Percentiles rank a stretch among this genome's conserved stretches.
These are phyloP conservation scores for Tetracentron sinense DNA, from an alignment of 164 flowering plant genomes.

Conservation along the genomic window DNA sequence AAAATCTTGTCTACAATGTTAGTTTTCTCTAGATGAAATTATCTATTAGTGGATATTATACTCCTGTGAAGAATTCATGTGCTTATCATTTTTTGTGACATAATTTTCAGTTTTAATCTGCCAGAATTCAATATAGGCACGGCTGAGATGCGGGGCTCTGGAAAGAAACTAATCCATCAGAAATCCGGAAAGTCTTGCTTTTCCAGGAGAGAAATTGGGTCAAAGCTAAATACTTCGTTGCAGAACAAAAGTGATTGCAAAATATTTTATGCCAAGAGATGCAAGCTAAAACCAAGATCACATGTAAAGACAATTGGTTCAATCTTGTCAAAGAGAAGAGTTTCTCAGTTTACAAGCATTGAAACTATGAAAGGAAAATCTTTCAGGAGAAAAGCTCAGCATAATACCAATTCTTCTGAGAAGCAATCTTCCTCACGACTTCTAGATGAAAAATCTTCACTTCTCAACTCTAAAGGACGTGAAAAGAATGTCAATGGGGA, in stretches of 20 bases:
- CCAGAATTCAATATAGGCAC: background rate
- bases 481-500: constrained; percentile 25
- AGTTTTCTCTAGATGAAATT: background rate
- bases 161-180: constrained; percentile 13
- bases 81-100: background rate
- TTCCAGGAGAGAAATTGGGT: constrained; percentile 24
- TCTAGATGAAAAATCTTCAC: constrained; percentile 19
- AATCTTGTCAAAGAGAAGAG: constrained; percentile 25
- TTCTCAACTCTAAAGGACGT: constrained; percentile 16
- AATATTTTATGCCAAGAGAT: constrained; percentile 24
- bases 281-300: constrained; percentile 32
- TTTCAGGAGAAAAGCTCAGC: constrained; percentile 15
- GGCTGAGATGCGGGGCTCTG: constrained; percentile 25
- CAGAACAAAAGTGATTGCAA: constrained; percentile 24
- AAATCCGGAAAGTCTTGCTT: constrained; percentile 23
- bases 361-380: constrained; percentile 16
- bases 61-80: background rate
- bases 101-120: background rate
- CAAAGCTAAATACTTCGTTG: constrained; percentile 22
- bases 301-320: constrained; percentile 25
- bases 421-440: constrained; percentile 24
- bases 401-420: constrained; percentile 26
- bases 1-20: no score
- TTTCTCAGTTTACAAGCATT: constrained; percentile 15
- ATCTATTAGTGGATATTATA: background rate